These are phyloP conservation scores for Paramecium caudatum DNA, from an alignment of 73 alveolate species.

Conservation along the genomic window DNA sequence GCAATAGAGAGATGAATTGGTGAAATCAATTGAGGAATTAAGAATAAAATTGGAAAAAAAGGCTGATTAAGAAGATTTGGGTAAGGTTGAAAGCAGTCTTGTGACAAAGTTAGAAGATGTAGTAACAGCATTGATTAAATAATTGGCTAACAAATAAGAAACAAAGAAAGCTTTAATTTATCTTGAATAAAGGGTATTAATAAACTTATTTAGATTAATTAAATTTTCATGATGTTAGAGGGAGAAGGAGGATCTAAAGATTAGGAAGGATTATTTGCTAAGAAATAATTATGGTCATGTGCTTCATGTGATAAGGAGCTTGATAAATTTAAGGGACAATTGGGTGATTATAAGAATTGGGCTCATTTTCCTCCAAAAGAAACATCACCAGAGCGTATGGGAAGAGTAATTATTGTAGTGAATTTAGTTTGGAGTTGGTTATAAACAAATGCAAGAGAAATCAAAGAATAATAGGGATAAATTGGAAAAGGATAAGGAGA, in stretches of 20 bases:
- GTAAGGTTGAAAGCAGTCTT: conserved; percentile 30
- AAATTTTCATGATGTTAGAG: conserved; percentile 16
- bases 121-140: conserved; percentile 55
- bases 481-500: conserved; percentile 51
- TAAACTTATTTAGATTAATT: not conserved
- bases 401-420: conserved; percentile 61
- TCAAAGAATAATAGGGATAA: conserved; percentile 33
- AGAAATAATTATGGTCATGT: conserved; percentile 74
- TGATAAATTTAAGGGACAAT: conserved; percentile 69
- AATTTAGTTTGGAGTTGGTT: conserved; percentile 65
- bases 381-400: conserved; percentile 78
- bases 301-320: conserved; percentile 74
- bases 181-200: conserved; percentile 70
- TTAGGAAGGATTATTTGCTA: conserved; percentile 65
- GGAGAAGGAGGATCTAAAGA: conserved; percentile 64
- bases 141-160: conserved; percentile 73
- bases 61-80: conserved; percentile 73
- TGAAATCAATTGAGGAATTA: conserved; percentile 52
- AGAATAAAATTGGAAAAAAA: conserved; percentile 64
- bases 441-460: conserved; percentile 30
- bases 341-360: conserved; percentile 74
- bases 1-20: conserved; percentile 47
- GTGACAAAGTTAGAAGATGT: conserved; percentile 75
- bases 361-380: conserved; percentile 77
- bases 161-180: conserved; percentile 69